Evolutionary conservation across 805 yeast genomes (phyloP).

Genomic region (Torulaspora quercuum): DNA sequence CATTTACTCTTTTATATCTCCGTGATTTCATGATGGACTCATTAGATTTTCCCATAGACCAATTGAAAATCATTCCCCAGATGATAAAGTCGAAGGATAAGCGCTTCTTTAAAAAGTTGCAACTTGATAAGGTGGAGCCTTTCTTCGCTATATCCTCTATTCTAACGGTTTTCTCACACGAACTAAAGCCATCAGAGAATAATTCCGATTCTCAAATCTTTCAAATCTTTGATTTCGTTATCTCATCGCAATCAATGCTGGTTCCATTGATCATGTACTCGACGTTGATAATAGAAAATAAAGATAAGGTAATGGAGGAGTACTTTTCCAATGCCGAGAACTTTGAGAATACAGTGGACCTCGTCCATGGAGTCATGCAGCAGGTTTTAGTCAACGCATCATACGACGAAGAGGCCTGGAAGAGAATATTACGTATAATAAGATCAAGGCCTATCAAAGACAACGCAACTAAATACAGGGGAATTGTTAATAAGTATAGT

Average conservation of each 20-base stretch:
- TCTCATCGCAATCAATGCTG: conserved; percentile 54
- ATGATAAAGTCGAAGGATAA: conserved; percentile 51
- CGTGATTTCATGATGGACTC: conserved; percentile 83
- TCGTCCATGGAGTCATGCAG: conserved; percentile 42
- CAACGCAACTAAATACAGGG: conserved; percentile 9
- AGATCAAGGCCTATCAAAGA: conserved; percentile 5
- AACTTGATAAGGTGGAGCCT: conserved; percentile 48
- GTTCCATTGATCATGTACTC: conserved; percentile 60
- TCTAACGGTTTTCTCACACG: conserved; percentile 77
- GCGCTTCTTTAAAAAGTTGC: conserved; percentile 37
- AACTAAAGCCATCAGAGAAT: conserved; percentile 37
- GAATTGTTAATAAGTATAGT: conserved; percentile 27
- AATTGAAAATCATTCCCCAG: conserved; percentile 62
- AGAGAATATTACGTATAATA: conserved; percentile 15
- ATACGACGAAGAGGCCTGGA: conserved; percentile 20
- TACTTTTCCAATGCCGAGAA: conserved; percentile 21
- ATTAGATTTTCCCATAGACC: conserved; percentile 61
- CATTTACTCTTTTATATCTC: conserved; percentile 56
- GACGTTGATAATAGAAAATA: conserved; percentile 47
- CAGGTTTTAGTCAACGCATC: conserved; percentile 33
- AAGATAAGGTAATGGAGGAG: conserved; percentile 42
- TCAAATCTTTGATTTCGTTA: conserved; percentile 64
- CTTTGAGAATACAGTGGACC: conserved; percentile 36
- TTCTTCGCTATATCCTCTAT: conserved; percentile 72
- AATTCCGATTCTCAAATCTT: conserved; percentile 44